Evolutionary conservation across 1,284 basidiomycete genomes (phyloP), one percentile per base, ranked within the genome.

Genomic region (Melampsora larici-populina): DNA sequence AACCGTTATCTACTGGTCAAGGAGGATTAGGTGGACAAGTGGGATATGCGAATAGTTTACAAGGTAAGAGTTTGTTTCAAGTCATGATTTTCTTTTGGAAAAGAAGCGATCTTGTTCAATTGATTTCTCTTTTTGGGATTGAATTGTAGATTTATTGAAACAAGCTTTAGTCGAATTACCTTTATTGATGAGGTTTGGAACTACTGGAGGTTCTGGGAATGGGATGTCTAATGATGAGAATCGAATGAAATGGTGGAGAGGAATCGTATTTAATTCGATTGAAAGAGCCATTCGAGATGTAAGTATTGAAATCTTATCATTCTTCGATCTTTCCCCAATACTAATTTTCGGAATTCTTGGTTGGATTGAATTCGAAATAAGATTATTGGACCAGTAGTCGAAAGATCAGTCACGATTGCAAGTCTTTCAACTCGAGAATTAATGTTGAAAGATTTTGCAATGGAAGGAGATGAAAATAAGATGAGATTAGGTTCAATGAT

Each of bases 341-440:
- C 48, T n/a, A 15, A n/a, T 15, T 51, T 1, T 51, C n/a, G 1
- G 15, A 15, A 17, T 51, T 51, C n/a, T 51, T 51, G 15, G 48
- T 51, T 13, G 48, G n/a, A 51, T 51, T n/a, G n/a, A n/a, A n/a
- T n/a, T n/a, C n/a, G n/a, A n/a, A n/a, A n/a, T 21, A 21, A 75
- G 89, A 98, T 99, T 81, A 96, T 99, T 81, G 87, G 95, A 21
- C 97, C 97, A 4, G 96, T 99, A 67, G 96, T 99, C 24, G 97
- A 99, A 84, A 89, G 97, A 78, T 97, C 94, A n/a, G 97, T 98
- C 62, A 99, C 97, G 1, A 99, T 99, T 81, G 97, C 97, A 9
- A 93, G 94, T 43, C 97, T 99, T 81, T 99, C 97, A 26, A 97
- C 96, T 21, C 88, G 94, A 58, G 97, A 99, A 84, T 87, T 99